Conservation (phyloP, 2,329 filamentous ascomycete species). For the Chaetomium strumarium region DNA sequence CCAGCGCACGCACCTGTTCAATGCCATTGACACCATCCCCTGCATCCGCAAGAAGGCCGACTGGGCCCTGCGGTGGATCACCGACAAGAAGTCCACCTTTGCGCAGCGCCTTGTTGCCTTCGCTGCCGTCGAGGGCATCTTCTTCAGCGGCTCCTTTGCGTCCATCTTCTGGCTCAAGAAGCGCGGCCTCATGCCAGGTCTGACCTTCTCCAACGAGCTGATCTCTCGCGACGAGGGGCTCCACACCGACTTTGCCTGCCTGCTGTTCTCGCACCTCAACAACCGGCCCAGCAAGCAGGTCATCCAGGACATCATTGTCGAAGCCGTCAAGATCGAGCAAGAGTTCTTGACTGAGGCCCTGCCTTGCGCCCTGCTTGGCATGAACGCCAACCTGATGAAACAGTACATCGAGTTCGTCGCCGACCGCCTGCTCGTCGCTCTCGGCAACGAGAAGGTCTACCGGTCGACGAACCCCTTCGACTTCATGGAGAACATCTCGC, state of each 20-base stretch:
- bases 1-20: slow-evolving; percentile 92
- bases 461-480: slow-evolving; percentile 94
- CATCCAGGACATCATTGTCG: slow-evolving; percentile 82
- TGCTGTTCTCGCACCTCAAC: slow-evolving; percentile 95
- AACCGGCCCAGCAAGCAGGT: slow-evolving; percentile 78
- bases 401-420: slow-evolving; percentile 99
- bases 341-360: slow-evolving; percentile 97
- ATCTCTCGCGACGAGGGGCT: slow-evolving; percentile 99
- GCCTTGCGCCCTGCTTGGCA: slow-evolving; percentile 86
- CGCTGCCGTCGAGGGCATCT: slow-evolving; percentile 97
- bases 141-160: slow-evolving; percentile 97
- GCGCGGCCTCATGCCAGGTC: slow-evolving; percentile 95
- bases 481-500: slow-evolving; percentile 99
- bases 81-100: slow-evolving; percentile 88
- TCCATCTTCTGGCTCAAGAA: slow-evolving; percentile 99
- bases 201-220: slow-evolving; percentile 99
- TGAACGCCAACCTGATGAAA: slow-evolving; percentile 97
- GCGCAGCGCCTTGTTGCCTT: slow-evolving; percentile 94
- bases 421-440: slow-evolving; percentile 84
- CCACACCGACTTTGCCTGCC: slow-evolving; percentile 97
- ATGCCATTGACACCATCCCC: slow-evolving; percentile 97
- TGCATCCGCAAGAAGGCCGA: slow-evolving; percentile 98
- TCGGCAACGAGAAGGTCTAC: slow-evolving; percentile 93
- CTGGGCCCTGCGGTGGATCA: slow-evolving; percentile 94
- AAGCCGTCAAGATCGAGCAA: slow-evolving; percentile 91